phyloP scores from a whole-genome alignment of 139 green algal species.

The Nannochloris sp. region DNA sequence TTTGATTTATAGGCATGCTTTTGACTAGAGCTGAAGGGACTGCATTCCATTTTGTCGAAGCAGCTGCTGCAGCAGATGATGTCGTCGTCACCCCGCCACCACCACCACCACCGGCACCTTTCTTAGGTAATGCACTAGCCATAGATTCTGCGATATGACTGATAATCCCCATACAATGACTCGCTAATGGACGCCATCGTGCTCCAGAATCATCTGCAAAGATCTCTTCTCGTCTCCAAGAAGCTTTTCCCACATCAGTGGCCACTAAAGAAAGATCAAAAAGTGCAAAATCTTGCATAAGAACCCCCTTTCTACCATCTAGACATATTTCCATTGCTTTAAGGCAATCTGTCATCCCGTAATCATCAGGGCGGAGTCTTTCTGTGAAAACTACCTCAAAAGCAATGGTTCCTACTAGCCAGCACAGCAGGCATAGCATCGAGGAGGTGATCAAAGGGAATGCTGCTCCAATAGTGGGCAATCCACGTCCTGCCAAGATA shows the following conservation, averaged over 20 bases:
- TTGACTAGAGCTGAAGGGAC: constrained; percentile 9
- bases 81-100: no score
- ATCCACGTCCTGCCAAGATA: neutral
- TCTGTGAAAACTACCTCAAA: constrained; percentile 41
- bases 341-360: constrained; percentile 16
- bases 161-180: constrained; percentile 17
- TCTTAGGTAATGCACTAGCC: constrained; percentile 1
- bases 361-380: constrained; percentile 21
- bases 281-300: constrained; percentile 21
- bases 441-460: neutral
- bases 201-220: constrained; percentile 40
- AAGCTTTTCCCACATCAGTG: neutral
- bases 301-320: neutral
- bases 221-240: constrained; percentile 16
- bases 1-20: neutral
- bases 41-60: constrained; percentile 18
- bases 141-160: neutral
- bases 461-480: neutral
- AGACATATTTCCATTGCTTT: constrained; percentile 13
- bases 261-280: constrained; percentile 26
- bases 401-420: neutral
- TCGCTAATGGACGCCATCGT: constrained; percentile 22
- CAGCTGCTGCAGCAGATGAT: neutral
- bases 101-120: neutral
- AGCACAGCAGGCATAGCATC: constrained; percentile 7